Conservation (phyloP, 2,329 filamentous ascomycete genomes). For the Nigrograna mackinnonii region DNA sequence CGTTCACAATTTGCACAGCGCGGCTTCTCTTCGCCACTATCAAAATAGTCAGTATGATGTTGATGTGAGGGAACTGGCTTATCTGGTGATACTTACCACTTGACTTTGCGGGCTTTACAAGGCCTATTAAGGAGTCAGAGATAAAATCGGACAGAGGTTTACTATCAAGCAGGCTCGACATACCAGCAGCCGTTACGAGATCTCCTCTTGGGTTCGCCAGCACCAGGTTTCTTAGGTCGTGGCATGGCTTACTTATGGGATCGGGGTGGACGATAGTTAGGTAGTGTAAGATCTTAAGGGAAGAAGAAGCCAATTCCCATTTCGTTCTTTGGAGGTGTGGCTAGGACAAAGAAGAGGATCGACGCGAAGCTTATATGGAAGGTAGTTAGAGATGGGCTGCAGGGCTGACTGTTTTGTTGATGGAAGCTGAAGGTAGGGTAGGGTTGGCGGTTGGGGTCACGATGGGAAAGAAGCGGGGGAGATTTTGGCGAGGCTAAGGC, state of each 20-base stretch:
- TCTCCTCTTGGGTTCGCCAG: slow-evolving; percentile 67
- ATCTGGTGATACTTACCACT: slow-evolving; percentile 58
- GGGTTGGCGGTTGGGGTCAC: slow-evolving; percentile 2
- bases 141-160: slow-evolving; percentile 13
- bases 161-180: slow-evolving; percentile 12
- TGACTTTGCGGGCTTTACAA: slow-evolving; percentile 78
- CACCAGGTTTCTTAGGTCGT: slow-evolving; percentile 66
- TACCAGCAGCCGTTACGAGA: slow-evolving; percentile 73
- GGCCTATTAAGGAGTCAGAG: slow-evolving; percentile 57
- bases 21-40: slow-evolving; percentile 73
- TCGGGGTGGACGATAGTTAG: not conserved
- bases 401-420: slow-evolving; percentile 8
- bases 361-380: slow-evolving; percentile 13
- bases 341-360: slow-evolving; percentile 6
- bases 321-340: not conserved
- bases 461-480: slow-evolving; percentile 14
- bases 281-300: not conserved
- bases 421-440: not conserved
- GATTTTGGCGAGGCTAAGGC: slow-evolving; percentile 9
- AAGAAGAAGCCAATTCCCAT: slow-evolving; percentile 3
- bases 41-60: slow-evolving; percentile 1
- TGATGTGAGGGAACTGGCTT: not conserved
- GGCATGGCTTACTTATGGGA: slow-evolving; percentile 57
- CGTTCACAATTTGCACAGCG: slow-evolving; percentile 73
- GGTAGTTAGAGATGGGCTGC: slow-evolving; percentile 1